Evolutionary conservation across 2,329 filamentous ascomycete species (phyloP), one percentile per base, ranked within the genome.

Genomic region (Aspergillus tanneri): DNA sequence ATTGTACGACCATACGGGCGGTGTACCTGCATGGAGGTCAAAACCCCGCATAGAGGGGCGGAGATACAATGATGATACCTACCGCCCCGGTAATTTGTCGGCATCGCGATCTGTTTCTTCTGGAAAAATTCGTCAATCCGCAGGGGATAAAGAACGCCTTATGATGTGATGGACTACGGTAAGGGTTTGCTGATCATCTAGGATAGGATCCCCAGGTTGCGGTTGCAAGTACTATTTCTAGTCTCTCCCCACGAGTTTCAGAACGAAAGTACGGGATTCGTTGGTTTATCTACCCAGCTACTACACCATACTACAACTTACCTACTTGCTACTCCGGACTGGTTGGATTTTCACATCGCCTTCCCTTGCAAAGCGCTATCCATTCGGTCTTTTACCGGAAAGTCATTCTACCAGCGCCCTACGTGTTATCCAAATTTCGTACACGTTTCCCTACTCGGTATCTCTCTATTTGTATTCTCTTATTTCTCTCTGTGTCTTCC

Each of bases 341-440:
- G n/a, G n/a, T 32, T 32, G 12, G 28, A 12, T 32, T 32, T 14
- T 32, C 28, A 8, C 28, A 32, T 11, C 9, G n/a, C 54, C 53
- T 54, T 48, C 49, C 38, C 44, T 48, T 34, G 21, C 14, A 19
- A 25, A 40, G 30, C 30, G 30, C 19, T 19, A 23, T 43, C 35
- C 14, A 25, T 34, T 46, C 32, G 34, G 21, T 32, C 34, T 42
- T 28, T 49, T 56, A 30, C 47, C 49, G 16, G 52, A 52, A 61
- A 57, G 59, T 60, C 54, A 60, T 61, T 43, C 56, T 43, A 16
- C 8, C 12, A 48, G 50, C 53, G 51, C 57, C 59, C 54, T 57
- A 61, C 57, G 55, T 57, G 52, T 53, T 46, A 44, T 38, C 22
- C 24, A 34, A n/a, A 16, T 22, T 25, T 48, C 24, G n/a, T 43